Percentiles rank a stretch among this genome's conserved stretches.
Evolutionary conservation across 2,329 filamentous ascomycete genomes (phyloP).

Genomic region (Blumeria graminis): DNA sequence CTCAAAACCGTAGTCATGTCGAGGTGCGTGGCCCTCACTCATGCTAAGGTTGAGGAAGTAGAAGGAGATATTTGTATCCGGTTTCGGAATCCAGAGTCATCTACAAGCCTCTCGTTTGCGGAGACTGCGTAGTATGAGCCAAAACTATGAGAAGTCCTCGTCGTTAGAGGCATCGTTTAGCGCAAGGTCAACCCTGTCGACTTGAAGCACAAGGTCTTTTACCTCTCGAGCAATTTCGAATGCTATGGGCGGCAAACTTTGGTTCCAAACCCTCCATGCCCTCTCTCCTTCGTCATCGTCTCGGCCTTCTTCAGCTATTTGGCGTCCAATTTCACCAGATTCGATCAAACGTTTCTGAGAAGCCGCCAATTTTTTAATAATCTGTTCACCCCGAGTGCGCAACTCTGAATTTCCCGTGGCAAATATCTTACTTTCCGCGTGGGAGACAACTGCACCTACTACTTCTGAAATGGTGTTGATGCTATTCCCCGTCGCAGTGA

Average conservation of each 20-base stretch:
- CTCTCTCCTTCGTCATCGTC: conserved; percentile 28
- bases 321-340: conserved; percentile 34
- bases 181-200: conserved; percentile 15
- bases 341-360: conserved; percentile 42
- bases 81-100: no score
- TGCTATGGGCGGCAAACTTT: conserved; percentile 57
- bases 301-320: conserved; percentile 28
- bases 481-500: conserved; percentile 41
- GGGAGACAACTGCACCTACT: conserved; percentile 43
- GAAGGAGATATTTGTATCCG: no score
- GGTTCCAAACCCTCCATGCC: conserved; percentile 37
- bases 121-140: no score
- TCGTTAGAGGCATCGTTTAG: no score
- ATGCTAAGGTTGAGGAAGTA: no score
- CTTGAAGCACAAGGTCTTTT: conserved; percentile 40
- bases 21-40: no score
- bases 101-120: no score
- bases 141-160: no score
- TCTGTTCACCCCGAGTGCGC: conserved; percentile 23
- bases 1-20: no score
- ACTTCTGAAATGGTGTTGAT: conserved; percentile 46
- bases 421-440: conserved; percentile 32
- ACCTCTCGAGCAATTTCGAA: conserved; percentile 67
- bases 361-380: conserved; percentile 31
- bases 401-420: conserved; percentile 27